Percentiles rank a stretch among this genome's conserved stretches.
phyloP scores from a whole-genome alignment of 2,329 filamentous ascomycete genomes.

The Clarireedia monteithiana region DNA sequence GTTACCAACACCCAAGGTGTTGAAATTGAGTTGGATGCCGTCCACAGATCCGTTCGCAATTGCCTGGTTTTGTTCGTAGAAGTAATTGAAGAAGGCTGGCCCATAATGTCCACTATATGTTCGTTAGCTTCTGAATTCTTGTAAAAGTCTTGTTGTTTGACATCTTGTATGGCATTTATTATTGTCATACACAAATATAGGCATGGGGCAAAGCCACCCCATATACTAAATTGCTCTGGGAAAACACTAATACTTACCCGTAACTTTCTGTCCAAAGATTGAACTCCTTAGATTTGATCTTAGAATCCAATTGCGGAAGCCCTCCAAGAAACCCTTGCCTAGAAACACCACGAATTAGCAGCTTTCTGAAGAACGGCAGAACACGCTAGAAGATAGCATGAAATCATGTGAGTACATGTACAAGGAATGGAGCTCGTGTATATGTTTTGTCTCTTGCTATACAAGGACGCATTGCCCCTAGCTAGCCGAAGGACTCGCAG shows the following conservation, averaged over 20 bases:
- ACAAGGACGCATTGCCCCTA: background rate
- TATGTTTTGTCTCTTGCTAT: no score
- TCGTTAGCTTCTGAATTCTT: background rate
- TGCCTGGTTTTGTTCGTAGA: conserved; percentile 52
- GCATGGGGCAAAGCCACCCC: background rate
- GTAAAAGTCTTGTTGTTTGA: background rate
- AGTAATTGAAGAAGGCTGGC: conserved; percentile 44
- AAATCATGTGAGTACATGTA: background rate
- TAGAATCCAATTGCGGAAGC: conserved; percentile 32
- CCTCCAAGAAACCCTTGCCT: conserved; percentile 43
- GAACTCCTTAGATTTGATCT: conserved; percentile 26
- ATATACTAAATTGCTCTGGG: background rate
- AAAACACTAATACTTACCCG: conserved; percentile 59
- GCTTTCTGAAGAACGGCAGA: background rate
- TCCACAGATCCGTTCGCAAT: conserved; percentile 41
- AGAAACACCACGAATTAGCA: background rate
- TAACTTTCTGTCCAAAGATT: conserved; percentile 56
- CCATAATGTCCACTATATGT: background rate
- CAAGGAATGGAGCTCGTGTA: background rate
- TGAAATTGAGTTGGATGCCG: conserved; percentile 49
- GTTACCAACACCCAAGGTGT: conserved; percentile 59
- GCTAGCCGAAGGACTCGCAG: background rate
- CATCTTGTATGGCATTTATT: background rate
- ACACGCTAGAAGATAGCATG: background rate
- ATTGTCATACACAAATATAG: background rate